These are phyloP conservation scores for Straminergon stramineum DNA, from an alignment of 225 moss, liverwort and hornwort species.

Conservation along the genomic window DNA sequence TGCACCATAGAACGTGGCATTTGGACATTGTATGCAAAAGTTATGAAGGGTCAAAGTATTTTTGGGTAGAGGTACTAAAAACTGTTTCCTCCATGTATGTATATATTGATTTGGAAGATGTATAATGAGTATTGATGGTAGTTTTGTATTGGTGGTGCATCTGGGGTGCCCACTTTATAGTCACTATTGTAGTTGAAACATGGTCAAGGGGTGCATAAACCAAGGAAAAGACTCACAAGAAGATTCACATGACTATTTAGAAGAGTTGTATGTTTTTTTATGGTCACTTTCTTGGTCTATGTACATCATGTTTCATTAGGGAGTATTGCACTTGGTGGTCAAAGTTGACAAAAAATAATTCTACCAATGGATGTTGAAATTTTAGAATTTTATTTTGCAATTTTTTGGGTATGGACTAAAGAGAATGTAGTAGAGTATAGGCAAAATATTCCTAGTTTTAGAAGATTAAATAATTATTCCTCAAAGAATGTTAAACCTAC, in stretches of 20 bases:
- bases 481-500: rapidly evolving
- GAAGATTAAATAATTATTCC: rapidly evolving
- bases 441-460: background rate
- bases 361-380: rapidly evolving
- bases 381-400: background rate
- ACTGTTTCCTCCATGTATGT: background rate
- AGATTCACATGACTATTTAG: background rate
- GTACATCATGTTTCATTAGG: background rate
- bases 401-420: background rate
- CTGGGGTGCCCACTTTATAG: rapidly evolving
- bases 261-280: background rate
- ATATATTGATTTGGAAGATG: background rate
- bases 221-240: rapidly evolving
- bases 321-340: rapidly evolving
- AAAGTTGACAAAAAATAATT: background rate
- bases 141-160: rapidly evolving
- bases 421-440: rapidly evolving
- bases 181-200: rapidly evolving
- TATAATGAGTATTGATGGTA: rapidly evolving
- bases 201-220: no score
- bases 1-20: rapidly evolving
- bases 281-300: background rate
- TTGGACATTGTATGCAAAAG: background rate
- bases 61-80: no score
- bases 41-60: background rate